Base-by-base conservation (phyloP, 768 basidiomycete genomes). In the Phaeotremella skinneri region DNA sequence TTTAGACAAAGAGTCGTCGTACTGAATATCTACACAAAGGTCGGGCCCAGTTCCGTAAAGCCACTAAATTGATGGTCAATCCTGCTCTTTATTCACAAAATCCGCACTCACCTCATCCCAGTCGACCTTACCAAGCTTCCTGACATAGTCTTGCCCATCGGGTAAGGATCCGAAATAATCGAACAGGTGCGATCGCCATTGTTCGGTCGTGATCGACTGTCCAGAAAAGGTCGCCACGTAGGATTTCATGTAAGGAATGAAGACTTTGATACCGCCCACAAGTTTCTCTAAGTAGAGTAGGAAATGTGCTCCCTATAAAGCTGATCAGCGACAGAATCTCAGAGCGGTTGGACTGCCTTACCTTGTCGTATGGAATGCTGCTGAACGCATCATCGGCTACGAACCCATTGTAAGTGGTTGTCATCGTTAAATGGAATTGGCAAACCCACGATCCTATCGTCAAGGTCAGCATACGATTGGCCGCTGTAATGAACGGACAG, bases 121-220 rank as follows among this genome's bases (percentile, higher is more conserved):
- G 67, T 88, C 83, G 43, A 93, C 79, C 49, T 78, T 82, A 41
- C 67, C 69, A 31, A 94, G 80, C 1, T 81, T 81, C 62, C 84
- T 81, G 62, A 87, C 77, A 68, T 87, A 86, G 56, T 86, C 84
- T 6, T 79, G 75, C 0, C 81, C 83, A 26, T 84, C 84, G 58
- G 87, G 72, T 52, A 79, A 58, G 39, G 59, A 80, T 48, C 78
- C 76, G 77, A 83, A 94, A 75, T 86, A 92, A 4, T 66, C 79
- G 68, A 87, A 89, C 13, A 94, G 78, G 69, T 93, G 88, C 0
- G 80, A 79, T 68, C 88, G 88, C 91, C 91, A 94, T 63, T 91
- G 81, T 27, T 84, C 80, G 0, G 90, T 91, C 13, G 86, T 87
- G 73, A 92, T 90, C 62, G 87, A 89, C 76, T 85, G 83, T 5